Evolutionary conservation across 2,329 filamentous ascomycete genomes (phyloP).

Genomic region (Colletotrichum destructivum): DNA sequence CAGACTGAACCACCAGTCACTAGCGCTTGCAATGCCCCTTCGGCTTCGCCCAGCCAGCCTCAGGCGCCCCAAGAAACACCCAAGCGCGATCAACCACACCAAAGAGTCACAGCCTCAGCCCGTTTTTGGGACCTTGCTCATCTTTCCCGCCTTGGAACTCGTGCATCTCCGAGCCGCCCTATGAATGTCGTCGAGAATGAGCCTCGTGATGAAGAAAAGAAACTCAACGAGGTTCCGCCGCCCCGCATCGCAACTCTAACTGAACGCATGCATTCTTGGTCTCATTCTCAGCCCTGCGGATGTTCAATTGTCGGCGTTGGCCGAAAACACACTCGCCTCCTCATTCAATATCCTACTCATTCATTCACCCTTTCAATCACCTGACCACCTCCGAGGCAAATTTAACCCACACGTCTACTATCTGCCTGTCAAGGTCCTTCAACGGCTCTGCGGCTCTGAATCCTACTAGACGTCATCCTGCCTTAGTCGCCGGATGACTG

Average conservation of each 20-base stretch:
- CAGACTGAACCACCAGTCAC: not conserved
- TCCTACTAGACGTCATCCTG: not conserved
- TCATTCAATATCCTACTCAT: not conserved
- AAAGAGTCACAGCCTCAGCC: slow-evolving; percentile 12
- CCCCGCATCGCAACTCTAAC: not conserved
- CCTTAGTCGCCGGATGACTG: not conserved
- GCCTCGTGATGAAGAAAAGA: not conserved
- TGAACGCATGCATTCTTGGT: not conserved
- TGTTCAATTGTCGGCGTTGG: not conserved
- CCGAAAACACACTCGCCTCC: not conserved
- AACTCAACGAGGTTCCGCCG: not conserved
- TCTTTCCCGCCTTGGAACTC: not conserved
- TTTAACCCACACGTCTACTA: too few species aligned
- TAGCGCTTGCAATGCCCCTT: not conserved
- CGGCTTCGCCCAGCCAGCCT: slow-evolving; percentile 7
- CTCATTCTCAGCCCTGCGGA: not conserved
- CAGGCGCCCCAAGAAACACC: not conserved
- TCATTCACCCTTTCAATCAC: not conserved
- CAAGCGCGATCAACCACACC: slow-evolving; percentile 6
- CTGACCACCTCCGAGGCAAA: not conserved
- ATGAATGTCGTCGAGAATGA: not conserved
- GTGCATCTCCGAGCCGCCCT: not conserved
- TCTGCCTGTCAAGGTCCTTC: not conserved
- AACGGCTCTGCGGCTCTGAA: not conserved
- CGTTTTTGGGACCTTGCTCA: not conserved